phyloP scores from a whole-genome alignment of 2,329 filamentous ascomycete species.

The Colletotrichum euphorbiae region DNA sequence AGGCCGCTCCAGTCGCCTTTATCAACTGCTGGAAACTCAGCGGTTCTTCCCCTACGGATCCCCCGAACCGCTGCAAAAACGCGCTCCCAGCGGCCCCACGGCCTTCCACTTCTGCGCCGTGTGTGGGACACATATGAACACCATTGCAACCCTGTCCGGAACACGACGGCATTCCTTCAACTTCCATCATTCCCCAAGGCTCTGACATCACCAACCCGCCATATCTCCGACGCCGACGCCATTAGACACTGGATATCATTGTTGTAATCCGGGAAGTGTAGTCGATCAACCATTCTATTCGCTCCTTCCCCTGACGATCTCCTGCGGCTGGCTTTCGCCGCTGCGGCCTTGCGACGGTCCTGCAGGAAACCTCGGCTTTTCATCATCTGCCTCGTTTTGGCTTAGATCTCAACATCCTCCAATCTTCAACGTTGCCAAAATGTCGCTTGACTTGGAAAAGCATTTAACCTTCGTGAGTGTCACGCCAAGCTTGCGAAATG shows the following conservation, averaged over 20 bases:
- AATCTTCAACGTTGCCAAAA: conserved; percentile 46
- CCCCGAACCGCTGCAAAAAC: conserved; percentile 29
- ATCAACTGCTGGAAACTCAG: conserved; percentile 19
- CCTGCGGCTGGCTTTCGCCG: conserved; percentile 25
- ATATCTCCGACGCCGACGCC: conserved; percentile 8
- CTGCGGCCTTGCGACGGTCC: conserved; percentile 31
- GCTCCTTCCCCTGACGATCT: conserved; percentile 19
- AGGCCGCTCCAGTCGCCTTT: conserved; percentile 25
- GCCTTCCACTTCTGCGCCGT: conserved; percentile 26
- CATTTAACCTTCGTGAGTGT: conserved; percentile 82
- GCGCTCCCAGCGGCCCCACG: conserved; percentile 38
- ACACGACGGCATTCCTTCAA: conserved; percentile 38
- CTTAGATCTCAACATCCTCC: conserved; percentile 24
- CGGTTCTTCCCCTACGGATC: conserved; percentile 27
- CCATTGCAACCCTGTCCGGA: conserved; percentile 40
- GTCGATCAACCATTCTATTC: neutral
- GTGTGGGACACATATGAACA: conserved; percentile 40
- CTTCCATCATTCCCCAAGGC: conserved; percentile 34
- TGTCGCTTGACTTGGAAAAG: conserved; percentile 83
- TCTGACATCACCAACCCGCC: conserved; percentile 23
- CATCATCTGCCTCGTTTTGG: conserved; percentile 11
- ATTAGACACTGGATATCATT: conserved; percentile 15
- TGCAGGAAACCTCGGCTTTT: conserved; percentile 37
- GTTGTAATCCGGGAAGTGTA: neutral
- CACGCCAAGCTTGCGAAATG: neutral